Conservation (phyloP, 2,329 filamentous ascomycete species). For the Trichoderma sp. region DNA sequence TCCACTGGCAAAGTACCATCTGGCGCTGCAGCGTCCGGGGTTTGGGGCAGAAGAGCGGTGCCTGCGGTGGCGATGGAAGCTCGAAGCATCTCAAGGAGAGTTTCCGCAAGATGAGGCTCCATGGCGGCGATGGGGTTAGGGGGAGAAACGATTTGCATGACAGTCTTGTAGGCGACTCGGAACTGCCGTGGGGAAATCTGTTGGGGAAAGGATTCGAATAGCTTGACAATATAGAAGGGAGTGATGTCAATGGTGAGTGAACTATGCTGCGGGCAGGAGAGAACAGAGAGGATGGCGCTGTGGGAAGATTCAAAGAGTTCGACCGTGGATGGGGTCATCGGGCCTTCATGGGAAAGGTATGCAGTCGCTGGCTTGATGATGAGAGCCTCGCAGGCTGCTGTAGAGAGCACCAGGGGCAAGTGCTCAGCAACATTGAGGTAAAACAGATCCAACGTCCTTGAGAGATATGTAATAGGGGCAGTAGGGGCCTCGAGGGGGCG, state of each 20-base stretch:
- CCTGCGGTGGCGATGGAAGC: conserved; percentile 55
- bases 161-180: conserved; percentile 79
- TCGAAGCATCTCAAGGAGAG: conserved; percentile 74
- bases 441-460: conserved; percentile 76
- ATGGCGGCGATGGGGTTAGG: conserved; percentile 70
- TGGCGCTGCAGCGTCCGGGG: conserved; percentile 28
- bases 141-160: conserved; percentile 77
- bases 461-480: conserved; percentile 41
- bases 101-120: conserved; percentile 76
- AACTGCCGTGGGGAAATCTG: conserved; percentile 83
- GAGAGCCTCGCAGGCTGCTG: conserved; percentile 66
- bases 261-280: conserved; percentile 76
- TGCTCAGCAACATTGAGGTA: conserved; percentile 87
- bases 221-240: conserved; percentile 78
- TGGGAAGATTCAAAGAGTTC: conserved; percentile 85
- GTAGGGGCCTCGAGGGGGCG: conserved; percentile 41
- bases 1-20: conserved; percentile 35
- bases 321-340: conserved; percentile 45
- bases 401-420: conserved; percentile 67
- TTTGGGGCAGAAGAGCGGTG: conserved; percentile 40
- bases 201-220: conserved; percentile 75
- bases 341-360: conserved; percentile 58
- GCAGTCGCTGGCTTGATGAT: conserved; percentile 71
- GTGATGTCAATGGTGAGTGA: conserved; percentile 67
- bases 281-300: conserved; percentile 73